Percentiles rank a stretch among this genome's conserved stretches.
phyloP scores from a whole-genome alignment of 2,329 filamentous ascomycete genomes.

The Immersiporthe knoxdaviesiana region DNA sequence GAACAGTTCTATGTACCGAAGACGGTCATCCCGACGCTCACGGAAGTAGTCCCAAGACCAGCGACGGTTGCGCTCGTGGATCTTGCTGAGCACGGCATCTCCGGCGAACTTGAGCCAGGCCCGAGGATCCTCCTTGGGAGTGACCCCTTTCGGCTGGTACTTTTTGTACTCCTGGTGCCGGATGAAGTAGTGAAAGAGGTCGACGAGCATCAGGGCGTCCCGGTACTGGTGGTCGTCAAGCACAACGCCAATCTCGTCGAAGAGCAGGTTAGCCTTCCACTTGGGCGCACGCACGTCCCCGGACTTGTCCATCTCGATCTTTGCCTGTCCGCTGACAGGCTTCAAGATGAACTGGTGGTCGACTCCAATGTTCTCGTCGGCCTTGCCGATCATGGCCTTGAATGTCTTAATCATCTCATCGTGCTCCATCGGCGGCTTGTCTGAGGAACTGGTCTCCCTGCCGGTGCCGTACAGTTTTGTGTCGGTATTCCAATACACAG shows the following conservation, averaged over 20 bases:
- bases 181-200: constrained; percentile 98
- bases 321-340: constrained; percentile 92
- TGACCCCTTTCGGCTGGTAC: constrained; percentile 78
- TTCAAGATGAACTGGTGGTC: constrained; percentile 92
- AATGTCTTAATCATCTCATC: constrained; percentile 78
- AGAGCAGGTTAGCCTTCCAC: constrained; percentile 87
- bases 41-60: constrained; percentile 98
- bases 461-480: constrained; percentile 80
- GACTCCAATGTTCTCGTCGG: constrained; percentile 40
- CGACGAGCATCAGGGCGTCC: constrained; percentile 96
- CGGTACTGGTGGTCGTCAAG: constrained; percentile 97
- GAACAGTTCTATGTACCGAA: constrained; percentile 89
- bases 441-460: constrained; percentile 67
- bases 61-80: constrained; percentile 87
- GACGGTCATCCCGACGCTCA: constrained; percentile 87
- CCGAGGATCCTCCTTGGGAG: constrained; percentile 84
- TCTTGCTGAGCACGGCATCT: constrained; percentile 86
- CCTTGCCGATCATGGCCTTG: constrained; percentile 75
- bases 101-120: constrained; percentile 94
- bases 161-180: constrained; percentile 97
- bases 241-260: constrained; percentile 97
- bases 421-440: constrained; percentile 67
- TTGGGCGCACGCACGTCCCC: constrained; percentile 78
- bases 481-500: constrained; percentile 98
- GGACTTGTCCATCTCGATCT: constrained; percentile 93